Evolutionary conservation across 2,329 filamentous ascomycete genomes (phyloP), one percentile per base, ranked within the genome.

Genomic region (Alternaria consortialis): DNA sequence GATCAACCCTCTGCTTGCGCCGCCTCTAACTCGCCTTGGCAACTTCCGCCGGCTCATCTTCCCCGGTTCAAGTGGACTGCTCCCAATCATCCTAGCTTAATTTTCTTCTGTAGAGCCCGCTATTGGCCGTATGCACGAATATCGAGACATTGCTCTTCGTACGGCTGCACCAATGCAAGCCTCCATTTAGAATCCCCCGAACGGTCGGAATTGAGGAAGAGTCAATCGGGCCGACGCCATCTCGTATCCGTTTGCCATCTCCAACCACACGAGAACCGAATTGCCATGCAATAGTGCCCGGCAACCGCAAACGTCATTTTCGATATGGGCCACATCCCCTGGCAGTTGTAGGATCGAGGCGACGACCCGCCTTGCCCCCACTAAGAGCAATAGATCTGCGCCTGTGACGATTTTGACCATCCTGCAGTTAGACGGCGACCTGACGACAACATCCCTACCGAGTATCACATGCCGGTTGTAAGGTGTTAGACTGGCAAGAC

Each of bases 41-140:
- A 56, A 51, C 39, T 61, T 43, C 68, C 59, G 64, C 42, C 68
- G 68, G 71, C 65, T 61, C 56, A 62, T 54, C 42, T 65, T 67
- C 68, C 70, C 70, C 70, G 69, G 63, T 57, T 66, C 61, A 64
- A 57, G 64, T 59, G 54, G 58, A 55, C 56, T 60, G 62, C 64
- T 56, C 60, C 65, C 63, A 69, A 64, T 58, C 58, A 62, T 47
- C 52, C 40, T 47, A 44, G 37, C 56, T 50, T 48, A 50, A 54
- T 37, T 52, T 42, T 39, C 57, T 64, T 51, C 57, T 64, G 56
- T 50, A 64, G 32, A 32, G 42, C 40, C 39, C 58, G 37, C 47
- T 31, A 71, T 70, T 71, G 68, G 68, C 58, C 52, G 34, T 27
- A 25, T 53, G 25, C 27, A 32, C 29, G n/a, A 53, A 59, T 61